A percentile compares a stretch with the other conserved stretches of the same genome.
Conservation (phyloP, 2,329 filamentous ascomycete genomes). For the Monilinia fructigena region DNA sequence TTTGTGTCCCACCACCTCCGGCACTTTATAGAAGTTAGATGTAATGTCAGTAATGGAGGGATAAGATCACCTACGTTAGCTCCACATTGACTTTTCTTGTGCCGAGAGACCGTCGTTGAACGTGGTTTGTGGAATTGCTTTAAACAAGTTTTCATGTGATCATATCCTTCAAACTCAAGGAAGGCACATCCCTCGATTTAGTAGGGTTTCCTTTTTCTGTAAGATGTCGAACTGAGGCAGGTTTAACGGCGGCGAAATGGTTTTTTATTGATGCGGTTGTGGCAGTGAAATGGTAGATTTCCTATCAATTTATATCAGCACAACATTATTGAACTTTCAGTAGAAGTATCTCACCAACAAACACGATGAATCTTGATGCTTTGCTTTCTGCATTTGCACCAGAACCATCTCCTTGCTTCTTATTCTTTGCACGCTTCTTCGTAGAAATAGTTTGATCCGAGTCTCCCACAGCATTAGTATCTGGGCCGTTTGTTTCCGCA, state of each 20-base stretch:
- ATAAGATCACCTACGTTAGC: slow-evolving; percentile 63
- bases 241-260: slow-evolving; percentile 77
- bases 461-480: background rate
- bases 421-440: slow-evolving; percentile 41
- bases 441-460: slow-evolving; percentile 21
- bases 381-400: slow-evolving; percentile 29
- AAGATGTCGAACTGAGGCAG: slow-evolving; percentile 69
- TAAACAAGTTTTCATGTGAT: slow-evolving; percentile 89
- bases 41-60: slow-evolving; percentile 14
- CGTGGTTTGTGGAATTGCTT: slow-evolving; percentile 81
- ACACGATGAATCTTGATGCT: slow-evolving; percentile 67
- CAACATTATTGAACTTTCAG: background rate
- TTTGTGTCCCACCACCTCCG: slow-evolving; percentile 77
- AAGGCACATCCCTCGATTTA: slow-evolving; percentile 76
- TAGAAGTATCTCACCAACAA: slow-evolving; percentile 58
- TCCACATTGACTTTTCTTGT: slow-evolving; percentile 85
- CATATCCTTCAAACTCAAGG: slow-evolving; percentile 82
- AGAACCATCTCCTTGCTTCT: slow-evolving; percentile 34
- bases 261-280: slow-evolving; percentile 65
- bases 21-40: slow-evolving; percentile 51
- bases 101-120: slow-evolving; percentile 59
- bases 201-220: slow-evolving; percentile 62
- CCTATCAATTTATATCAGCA: slow-evolving; percentile 48
- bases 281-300: slow-evolving; percentile 83
- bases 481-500: slow-evolving; percentile 5